These are phyloP conservation scores for Neonectria neomacrospora DNA, from an alignment of 2,329 filamentous ascomycete species.

Conservation along the genomic window DNA sequence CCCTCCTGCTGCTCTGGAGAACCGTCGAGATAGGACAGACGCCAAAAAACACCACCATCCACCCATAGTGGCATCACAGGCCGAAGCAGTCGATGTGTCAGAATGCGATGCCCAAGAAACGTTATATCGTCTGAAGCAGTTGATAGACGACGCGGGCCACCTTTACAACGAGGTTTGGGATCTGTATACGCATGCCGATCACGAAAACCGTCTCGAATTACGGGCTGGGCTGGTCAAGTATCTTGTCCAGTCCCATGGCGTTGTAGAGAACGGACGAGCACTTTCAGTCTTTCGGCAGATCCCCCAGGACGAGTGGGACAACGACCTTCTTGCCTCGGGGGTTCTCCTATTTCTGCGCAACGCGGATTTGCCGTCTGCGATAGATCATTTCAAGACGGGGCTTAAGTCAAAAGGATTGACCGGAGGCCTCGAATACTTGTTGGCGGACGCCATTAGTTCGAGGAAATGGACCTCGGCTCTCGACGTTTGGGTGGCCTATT, in stretches of 20 bases:
- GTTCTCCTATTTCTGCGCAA: conserved; percentile 56
- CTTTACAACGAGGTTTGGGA: conserved; percentile 57
- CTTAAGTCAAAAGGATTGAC: conserved; percentile 48
- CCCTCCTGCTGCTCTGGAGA: neutral
- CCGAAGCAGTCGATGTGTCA: neutral
- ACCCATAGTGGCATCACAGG: neutral
- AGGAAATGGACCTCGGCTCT: conserved; percentile 51
- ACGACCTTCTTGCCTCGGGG: conserved; percentile 53
- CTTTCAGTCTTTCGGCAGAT: conserved; percentile 56
- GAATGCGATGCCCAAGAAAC: conserved; percentile 2
- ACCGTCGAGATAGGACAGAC: neutral
- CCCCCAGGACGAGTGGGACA: conserved; percentile 52
- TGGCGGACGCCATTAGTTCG: conserved; percentile 54
- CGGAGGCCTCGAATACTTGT: conserved; percentile 57
- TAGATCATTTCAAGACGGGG: conserved; percentile 54
- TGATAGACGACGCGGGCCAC: conserved; percentile 43
- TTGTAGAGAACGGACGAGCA: conserved; percentile 59
- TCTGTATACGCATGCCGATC: conserved; percentile 53
- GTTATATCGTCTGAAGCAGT: conserved; percentile 20
- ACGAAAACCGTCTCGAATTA: conserved; percentile 43
- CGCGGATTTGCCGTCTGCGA: conserved; percentile 52
- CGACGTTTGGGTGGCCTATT: conserved; percentile 53
- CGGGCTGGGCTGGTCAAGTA: conserved; percentile 53
- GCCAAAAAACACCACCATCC: neutral
- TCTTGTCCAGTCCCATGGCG: conserved; percentile 56